These are phyloP conservation scores for Musa balbisiana DNA, from an alignment of 202 grass and related monocot genomes.

Conservation along the genomic window DNA sequence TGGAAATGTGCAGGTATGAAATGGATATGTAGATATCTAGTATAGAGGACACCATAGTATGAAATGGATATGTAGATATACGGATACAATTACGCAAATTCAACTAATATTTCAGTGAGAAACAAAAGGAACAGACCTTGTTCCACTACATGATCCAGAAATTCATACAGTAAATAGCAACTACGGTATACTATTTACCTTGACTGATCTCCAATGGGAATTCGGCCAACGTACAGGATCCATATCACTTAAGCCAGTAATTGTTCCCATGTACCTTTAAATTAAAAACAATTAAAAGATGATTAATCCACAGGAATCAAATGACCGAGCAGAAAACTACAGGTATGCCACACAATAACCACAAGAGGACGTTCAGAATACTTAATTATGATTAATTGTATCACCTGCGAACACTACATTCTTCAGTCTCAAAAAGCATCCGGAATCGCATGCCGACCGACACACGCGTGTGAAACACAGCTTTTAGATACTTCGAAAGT, in stretches of 20 bases:
- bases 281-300: too few relatives aligned
- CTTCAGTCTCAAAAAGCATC: constrained; percentile 26
- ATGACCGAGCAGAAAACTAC: too few relatives aligned
- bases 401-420: constrained; percentile 21
- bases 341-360: too few relatives aligned
- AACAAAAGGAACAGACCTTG: neutral
- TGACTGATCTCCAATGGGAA: constrained; percentile 9
- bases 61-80: too few relatives aligned
- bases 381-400: too few relatives aligned
- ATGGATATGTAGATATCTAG: too few relatives aligned
- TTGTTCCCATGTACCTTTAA: constrained; percentile 14
- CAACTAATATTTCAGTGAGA: neutral
- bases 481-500: constrained; percentile 21
- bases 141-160: neutral
- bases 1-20: too few relatives aligned
- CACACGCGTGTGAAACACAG: constrained; percentile 17
- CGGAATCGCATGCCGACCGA: constrained; percentile 25
- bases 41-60: too few relatives aligned
- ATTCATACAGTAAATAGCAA: neutral
- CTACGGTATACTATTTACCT: neutral
- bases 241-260: constrained; percentile 4
- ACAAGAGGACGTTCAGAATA: too few relatives aligned
- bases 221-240: constrained; percentile 5
- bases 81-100: too few relatives aligned
- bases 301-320: too few relatives aligned